These are phyloP conservation scores for Hamamelis virginiana DNA, from an alignment of 164 flowering plant genomes.

Conservation along the genomic window DNA sequence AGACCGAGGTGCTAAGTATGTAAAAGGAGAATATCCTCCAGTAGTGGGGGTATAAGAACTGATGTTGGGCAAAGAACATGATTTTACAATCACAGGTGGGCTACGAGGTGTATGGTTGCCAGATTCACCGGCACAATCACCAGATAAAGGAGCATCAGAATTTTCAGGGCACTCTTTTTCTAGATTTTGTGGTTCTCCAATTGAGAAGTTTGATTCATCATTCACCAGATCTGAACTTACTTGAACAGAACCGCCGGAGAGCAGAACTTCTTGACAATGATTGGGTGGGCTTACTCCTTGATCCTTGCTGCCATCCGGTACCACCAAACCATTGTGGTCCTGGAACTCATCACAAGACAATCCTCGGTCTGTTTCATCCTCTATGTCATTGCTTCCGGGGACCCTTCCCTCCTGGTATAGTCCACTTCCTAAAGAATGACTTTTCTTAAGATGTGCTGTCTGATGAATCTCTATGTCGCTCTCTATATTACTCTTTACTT, in stretches of 20 bases:
- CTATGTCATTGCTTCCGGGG: constrained; percentile 31
- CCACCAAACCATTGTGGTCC: constrained; percentile 24
- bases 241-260: constrained; percentile 34
- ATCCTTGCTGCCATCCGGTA: constrained; percentile 25
- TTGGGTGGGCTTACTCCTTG: constrained; percentile 19
- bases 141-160: constrained; percentile 31
- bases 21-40: constrained; percentile 21
- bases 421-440: constrained; percentile 71
- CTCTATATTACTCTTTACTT: constrained; percentile 35
- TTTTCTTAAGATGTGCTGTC: constrained; percentile 40
- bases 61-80: constrained; percentile 60
- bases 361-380: constrained; percentile 42
- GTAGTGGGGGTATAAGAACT: constrained; percentile 13
- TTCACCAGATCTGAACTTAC: constrained; percentile 31
- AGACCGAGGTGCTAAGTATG: constrained; percentile 17
- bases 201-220: constrained; percentile 44
- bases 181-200: constrained; percentile 42
- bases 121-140: constrained; percentile 34
- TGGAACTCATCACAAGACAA: constrained; percentile 41
- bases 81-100: constrained; percentile 38
- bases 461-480: constrained; percentile 17
- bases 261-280: constrained; percentile 26
- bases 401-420: constrained; percentile 36
- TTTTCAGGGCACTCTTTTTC: constrained; percentile 44
- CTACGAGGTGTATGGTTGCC: constrained; percentile 31